phyloP scores from a whole-genome alignment of 2,329 filamentous ascomycete genomes.

The Ophiostoma fasciatum region DNA sequence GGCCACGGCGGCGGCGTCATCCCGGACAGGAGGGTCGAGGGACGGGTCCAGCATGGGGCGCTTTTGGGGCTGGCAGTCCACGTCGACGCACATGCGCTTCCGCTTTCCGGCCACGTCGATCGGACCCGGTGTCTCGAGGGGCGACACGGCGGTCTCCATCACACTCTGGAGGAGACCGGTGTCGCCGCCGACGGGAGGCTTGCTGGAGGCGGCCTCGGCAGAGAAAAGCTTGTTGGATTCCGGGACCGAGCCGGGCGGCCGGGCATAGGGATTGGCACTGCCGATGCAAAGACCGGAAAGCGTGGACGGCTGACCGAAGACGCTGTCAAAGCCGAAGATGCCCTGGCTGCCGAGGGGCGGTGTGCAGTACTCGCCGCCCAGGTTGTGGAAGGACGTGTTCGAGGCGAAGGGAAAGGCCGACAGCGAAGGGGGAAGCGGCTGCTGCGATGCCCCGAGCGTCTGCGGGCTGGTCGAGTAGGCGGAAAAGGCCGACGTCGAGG shows the following conservation, averaged over 20 bases:
- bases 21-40: background rate
- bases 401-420: background rate
- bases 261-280: background rate
- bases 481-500: background rate
- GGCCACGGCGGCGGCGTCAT: background rate
- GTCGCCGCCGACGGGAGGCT: too few relatives aligned
- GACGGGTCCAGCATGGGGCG: background rate
- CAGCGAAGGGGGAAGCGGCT: background rate
- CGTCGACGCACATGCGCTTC: background rate
- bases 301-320: background rate
- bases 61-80: background rate
- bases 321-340: too few relatives aligned
- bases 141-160: background rate
- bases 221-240: too few relatives aligned
- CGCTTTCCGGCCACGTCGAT: background rate
- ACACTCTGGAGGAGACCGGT: too few relatives aligned
- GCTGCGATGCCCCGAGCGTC: background rate
- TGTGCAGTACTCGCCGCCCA: background rate
- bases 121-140: background rate
- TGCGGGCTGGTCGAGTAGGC: background rate
- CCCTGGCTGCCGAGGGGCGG: too few relatives aligned
- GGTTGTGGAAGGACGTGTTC: background rate
- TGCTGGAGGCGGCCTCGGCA: background rate
- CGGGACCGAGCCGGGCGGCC: too few relatives aligned
- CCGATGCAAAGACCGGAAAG: background rate